Evolutionary conservation across 192 early-diverging fungal species (phyloP), one percentile per base, ranked within the genome.

Genomic region (Coemansia sp.): DNA sequence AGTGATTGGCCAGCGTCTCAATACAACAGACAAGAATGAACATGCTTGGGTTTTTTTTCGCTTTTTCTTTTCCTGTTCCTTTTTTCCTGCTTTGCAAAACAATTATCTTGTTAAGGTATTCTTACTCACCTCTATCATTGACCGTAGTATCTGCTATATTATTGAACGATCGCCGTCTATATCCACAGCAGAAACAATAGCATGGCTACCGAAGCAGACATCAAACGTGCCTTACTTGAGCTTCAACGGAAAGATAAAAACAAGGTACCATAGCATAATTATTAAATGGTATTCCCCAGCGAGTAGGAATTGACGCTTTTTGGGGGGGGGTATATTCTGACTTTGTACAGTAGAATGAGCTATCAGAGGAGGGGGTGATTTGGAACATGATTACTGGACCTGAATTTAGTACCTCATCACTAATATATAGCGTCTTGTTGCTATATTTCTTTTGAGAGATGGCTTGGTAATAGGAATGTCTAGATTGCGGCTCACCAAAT

Each of bases 401-500:
- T 43, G 40, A 18, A 10, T 43, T 43, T 10, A 43, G 18, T 43
- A 43, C 12, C 13, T 16, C n/a, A n/a, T n/a, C 35, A 25, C 34
- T 43, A 43, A 43, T 43, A 18, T 43, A 16, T 16, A 13, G 8
- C 12, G 40, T 43, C 40, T 18, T 43, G 40, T 43, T 43, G 15
- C 40, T 18, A 16, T 43, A 1, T 37, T 51, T 59, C 34, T 61
- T 64, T 13, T 28, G 20, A n/a, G 16, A 21, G 25, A 63, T 7
- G n/a, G 28, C 20, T 16, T 57, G 21, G 35, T 4, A 60, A n/a
- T 78, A 85, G 77, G 79, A 79, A 20, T 96, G 96, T 75, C 88
- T 98, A 59, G 96, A 98, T 75, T 98, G 96, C 80, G 87, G 88
- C 42, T 88, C 87, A 31, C 92, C 90, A 58, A 88, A 89, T 59